Conservation (phyloP, 1,284 basidiomycete species). For the Marasmius sp. region DNA sequence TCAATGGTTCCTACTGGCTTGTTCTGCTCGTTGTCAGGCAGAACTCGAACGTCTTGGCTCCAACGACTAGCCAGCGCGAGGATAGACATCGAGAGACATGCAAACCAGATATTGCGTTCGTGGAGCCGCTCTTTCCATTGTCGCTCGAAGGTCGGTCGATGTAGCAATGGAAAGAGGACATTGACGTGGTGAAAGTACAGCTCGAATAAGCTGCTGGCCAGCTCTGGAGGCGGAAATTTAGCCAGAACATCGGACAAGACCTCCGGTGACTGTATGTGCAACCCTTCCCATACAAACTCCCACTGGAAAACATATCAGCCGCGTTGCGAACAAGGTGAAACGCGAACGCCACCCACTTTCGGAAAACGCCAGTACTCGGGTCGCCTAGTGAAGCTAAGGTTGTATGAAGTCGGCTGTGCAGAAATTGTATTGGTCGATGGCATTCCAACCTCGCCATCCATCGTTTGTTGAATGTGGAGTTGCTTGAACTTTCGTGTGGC, state of each 20-base stretch:
- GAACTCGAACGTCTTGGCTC: slow-evolving; percentile 64
- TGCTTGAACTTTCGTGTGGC: slow-evolving; percentile 52
- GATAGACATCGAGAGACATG: slow-evolving; percentile 54
- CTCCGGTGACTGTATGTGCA: slow-evolving; percentile 33
- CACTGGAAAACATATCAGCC: slow-evolving; percentile 40
- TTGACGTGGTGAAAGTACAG: slow-evolving; percentile 68
- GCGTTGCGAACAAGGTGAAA: neutral
- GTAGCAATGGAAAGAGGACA: slow-evolving; percentile 60
- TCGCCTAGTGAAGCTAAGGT: slow-evolving; percentile 23
- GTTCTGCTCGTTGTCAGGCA: slow-evolving; percentile 36
- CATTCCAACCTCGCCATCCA: slow-evolving; percentile 9
- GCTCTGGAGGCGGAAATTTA: slow-evolving; percentile 57
- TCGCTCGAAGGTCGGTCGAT: slow-evolving; percentile 64
- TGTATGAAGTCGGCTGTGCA: neutral
- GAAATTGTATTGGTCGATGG: neutral
- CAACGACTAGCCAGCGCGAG: slow-evolving; percentile 76
- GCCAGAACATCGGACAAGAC: slow-evolving; percentile 38
- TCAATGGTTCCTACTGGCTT: slow-evolving; percentile 25
- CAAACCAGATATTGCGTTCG: slow-evolving; percentile 55
- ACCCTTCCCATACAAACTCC: slow-evolving; percentile 58
- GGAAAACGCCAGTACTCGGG: slow-evolving; percentile 40
- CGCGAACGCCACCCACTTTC: slow-evolving; percentile 24
- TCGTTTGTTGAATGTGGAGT: slow-evolving; percentile 41
- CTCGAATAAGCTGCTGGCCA: slow-evolving; percentile 56
- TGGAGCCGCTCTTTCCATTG: slow-evolving; percentile 58